Evolutionary conservation across 495 filamentous ascomycete species (phyloP).

Genomic region (Cercophora scortea): DNA sequence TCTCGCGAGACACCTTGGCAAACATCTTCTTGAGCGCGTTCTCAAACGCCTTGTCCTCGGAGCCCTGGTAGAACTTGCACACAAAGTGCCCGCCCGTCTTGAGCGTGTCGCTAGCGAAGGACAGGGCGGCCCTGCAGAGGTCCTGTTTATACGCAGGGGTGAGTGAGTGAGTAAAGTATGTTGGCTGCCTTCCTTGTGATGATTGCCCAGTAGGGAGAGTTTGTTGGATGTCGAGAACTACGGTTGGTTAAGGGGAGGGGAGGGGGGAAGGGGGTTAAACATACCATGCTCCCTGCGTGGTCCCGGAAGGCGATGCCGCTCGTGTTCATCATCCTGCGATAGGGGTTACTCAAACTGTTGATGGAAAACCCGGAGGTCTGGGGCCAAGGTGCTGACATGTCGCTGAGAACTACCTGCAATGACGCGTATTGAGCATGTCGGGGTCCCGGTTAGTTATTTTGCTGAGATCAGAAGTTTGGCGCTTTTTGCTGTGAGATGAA

Average conservation of each 20-base stretch:
- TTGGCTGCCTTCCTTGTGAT: neutral
- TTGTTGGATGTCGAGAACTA: no score
- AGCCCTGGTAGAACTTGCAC: slow-evolving; percentile 95
- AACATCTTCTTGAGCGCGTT: slow-evolving; percentile 65
- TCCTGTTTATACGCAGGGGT: slow-evolving; percentile 46
- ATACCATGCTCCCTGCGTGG: slow-evolving; percentile 92
- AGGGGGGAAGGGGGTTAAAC: slow-evolving; percentile 13
- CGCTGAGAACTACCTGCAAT: slow-evolving; percentile 69
- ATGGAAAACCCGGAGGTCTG: slow-evolving; percentile 70
- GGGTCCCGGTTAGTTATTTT: neutral
- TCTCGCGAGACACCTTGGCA: slow-evolving; percentile 68
- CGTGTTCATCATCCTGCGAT: slow-evolving; percentile 98
- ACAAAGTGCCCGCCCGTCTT: slow-evolving; percentile 77
- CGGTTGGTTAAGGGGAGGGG: no score
- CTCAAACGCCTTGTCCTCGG: slow-evolving; percentile 75
- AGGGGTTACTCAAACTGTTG: slow-evolving; percentile 84
- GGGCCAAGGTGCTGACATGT: slow-evolving; percentile 97
- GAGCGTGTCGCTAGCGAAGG: slow-evolving; percentile 79
- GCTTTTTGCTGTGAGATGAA: no score
- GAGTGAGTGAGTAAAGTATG: neutral
- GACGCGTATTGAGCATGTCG: slow-evolving; percentile 5
- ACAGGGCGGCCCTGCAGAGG: slow-evolving; percentile 75
- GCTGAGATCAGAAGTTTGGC: no score
- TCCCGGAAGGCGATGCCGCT: slow-evolving; percentile 80
- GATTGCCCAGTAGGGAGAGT: neutral